Base-by-base conservation (phyloP, 148 eudicot genomes). In the Silene conica region DNA sequence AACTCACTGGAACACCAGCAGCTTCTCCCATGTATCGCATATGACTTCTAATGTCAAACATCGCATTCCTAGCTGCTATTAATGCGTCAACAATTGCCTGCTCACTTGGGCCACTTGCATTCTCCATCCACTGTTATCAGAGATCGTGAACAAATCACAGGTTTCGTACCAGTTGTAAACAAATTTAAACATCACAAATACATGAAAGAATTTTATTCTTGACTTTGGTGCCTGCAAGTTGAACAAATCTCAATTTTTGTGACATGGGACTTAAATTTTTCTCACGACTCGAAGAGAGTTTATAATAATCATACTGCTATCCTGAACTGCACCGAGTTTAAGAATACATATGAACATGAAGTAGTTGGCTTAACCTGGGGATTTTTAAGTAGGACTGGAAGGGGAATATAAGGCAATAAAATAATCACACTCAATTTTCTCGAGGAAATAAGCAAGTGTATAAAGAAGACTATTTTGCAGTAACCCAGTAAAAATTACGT, bases 21-120 rank as follows among this genome's bases (percentile, higher is more conserved):
- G 91, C 92, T 78, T 90, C 88, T 67, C 99, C 99, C 99, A 96
- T 96, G 73, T 76, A 83, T 71, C 88, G 92, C 99, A 96, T 90
- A 74, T 80, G 85, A 83, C 67, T 61, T 83, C 99, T 87, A 68
- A 96, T 90, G 61, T 74, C 83, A 68, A 96, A 90, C 97, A 96
- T 96, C 21, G 90, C 80, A 74, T 88, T 87, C 83, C 96, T 87
- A 52, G 99, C 90, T 83, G 88, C 91, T 69, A 84, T 58, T 79
- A 96, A 71, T 64, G 89, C 89, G 76, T 84, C 81, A 45, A 90
- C 86, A 73, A 92, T 76, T 74, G 82, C 89, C 83, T 74, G 78
- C 82, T 86, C 87, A 72, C 74, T 81, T 70, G 86, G 82, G 80
- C 84, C 82, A 79, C 34, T 77, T 63, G 79, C 82, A 73, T 79